phyloP scores from a whole-genome alignment of 306 rosid genomes.

The Sophora flavescens region DNA sequence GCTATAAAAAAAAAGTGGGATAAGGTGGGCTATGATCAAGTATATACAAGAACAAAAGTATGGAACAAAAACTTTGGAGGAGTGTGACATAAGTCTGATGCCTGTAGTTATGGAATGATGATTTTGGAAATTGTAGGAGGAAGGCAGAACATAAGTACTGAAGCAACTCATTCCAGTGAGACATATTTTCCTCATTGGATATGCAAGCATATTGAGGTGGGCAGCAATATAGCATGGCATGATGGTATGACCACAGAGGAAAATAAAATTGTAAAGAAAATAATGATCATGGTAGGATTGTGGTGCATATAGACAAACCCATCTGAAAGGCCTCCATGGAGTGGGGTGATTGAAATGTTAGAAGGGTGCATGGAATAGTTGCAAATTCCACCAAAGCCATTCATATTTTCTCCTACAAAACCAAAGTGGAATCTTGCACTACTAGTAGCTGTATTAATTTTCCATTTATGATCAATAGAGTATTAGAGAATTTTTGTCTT shows the following conservation, averaged over 20 bases:
- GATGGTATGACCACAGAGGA: conserved; percentile 25
- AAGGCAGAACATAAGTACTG: not conserved
- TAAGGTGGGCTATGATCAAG: no score
- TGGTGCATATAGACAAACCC: conserved; percentile 44
- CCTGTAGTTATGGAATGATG: not conserved
- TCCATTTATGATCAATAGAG: no score
- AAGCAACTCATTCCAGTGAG: not conserved
- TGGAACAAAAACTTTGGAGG: no score
- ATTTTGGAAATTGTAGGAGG: not conserved
- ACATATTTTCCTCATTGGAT: not conserved
- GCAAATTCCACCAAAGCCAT: no score
- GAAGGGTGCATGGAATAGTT: conserved; percentile 38
- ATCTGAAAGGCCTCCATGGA: conserved; percentile 41
- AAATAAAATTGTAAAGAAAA: conserved; percentile 42
- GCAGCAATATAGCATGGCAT: not conserved
- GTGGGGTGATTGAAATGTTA: conserved; percentile 46
- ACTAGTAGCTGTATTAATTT: no score
- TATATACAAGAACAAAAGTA: no score
- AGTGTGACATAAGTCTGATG: no score
- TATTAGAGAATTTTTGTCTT: no score
- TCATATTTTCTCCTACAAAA: no score
- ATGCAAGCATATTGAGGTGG: not conserved
- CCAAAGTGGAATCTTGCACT: no score
- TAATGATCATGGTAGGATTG: conserved; percentile 42
- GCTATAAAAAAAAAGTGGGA: no score